A percentile compares a stretch with the other conserved stretches of the same genome.
Conservation (phyloP, 768 basidiomycete genomes). For the Kwoniella dejecticola region DNA sequence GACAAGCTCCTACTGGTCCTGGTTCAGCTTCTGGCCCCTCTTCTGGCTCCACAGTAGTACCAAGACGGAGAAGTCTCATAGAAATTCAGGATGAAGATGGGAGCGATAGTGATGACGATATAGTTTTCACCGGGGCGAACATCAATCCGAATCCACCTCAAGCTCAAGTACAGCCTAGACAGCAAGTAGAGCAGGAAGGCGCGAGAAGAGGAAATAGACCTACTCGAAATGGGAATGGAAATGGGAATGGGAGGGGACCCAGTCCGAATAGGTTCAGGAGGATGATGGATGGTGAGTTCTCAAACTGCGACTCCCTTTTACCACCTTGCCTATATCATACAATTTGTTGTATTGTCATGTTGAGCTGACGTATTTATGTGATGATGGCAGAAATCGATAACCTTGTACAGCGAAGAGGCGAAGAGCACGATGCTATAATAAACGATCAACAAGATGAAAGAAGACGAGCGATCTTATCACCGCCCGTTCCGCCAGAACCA, state of each 20-base stretch:
- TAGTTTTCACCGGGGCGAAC: conserved; percentile 20
- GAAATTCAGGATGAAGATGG: conserved; percentile 21
- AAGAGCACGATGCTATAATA: conserved; percentile 8
- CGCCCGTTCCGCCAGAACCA: conserved; percentile 3
- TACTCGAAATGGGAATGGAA: not conserved
- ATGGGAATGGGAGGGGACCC: not conserved
- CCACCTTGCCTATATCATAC: no score
- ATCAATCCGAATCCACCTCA: conserved; percentile 10
- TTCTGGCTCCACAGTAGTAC: not conserved
- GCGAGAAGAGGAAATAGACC: not conserved
- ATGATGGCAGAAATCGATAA: conserved; percentile 16
- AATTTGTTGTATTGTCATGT: no score
- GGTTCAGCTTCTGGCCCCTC: no score
- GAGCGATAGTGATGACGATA: conserved; percentile 21
- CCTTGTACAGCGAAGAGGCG: not conserved
- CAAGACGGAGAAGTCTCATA: conserved; percentile 4
- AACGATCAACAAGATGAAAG: conserved; percentile 22
- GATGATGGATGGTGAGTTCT: conserved; percentile 22
- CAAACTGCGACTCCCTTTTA: no score
- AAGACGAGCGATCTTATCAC: conserved; percentile 26
- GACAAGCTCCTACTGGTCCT: not conserved
- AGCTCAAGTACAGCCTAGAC: not conserved
- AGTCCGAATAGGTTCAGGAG: conserved; percentile 7
- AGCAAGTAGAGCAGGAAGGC: no score
- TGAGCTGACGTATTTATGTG: not conserved